Base-by-base conservation (phyloP, 495 filamentous ascomycete genomes). In the Endocarpon pusillum region DNA sequence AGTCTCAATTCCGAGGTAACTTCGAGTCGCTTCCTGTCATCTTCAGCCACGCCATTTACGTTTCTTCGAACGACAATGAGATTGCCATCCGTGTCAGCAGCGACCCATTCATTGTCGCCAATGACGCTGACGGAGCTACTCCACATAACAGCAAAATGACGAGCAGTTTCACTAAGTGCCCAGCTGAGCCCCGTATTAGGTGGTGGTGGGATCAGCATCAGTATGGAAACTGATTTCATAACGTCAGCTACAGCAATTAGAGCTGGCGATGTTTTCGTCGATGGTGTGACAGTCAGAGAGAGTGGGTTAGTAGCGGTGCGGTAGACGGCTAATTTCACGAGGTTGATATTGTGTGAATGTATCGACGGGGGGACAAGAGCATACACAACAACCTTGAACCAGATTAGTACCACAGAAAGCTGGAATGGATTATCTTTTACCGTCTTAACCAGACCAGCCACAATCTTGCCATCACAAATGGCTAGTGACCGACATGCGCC, bases 201-300 rank as follows among this genome's bases (percentile, higher is more conserved):
- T 21, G 57, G 43, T 5, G 65, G 63, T 12, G 59, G 59, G 6
- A 58, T 54, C 44, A 72, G 85, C 46, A 82, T 57, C 8, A 94
- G 58, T 7, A 96, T 50, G 11, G 78, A 78, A 23, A 89, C 59
- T 21, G 80, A 87, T 59, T 94, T 94, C 84, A 93, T 96, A 24
- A 99, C 58, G 44, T 99, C 89, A 1, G 75, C 81, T 3, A 99
- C 73, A 0, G 79, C 79, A 40, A 96, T 87, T 19, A 69, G 62
- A 15, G 28, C 14, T 14, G 28, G 12, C 21, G 20, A 38, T 27
- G 35, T 39, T 19, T 41, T 34, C 5, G 28, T 6, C 37, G 78
- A 66, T 10, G 57, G 71, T 11, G 64, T 62, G 7, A 93, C 65
- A 9, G 72, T 66, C n/a, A 99, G 41, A 46, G 91, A 81, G 18